A percentile compares a stretch with the other conserved stretches of the same genome.
These are phyloP conservation scores for Malbranchea cinnamomea DNA, from an alignment of 2,329 filamentous ascomycete genomes.

Conservation along the genomic window DNA sequence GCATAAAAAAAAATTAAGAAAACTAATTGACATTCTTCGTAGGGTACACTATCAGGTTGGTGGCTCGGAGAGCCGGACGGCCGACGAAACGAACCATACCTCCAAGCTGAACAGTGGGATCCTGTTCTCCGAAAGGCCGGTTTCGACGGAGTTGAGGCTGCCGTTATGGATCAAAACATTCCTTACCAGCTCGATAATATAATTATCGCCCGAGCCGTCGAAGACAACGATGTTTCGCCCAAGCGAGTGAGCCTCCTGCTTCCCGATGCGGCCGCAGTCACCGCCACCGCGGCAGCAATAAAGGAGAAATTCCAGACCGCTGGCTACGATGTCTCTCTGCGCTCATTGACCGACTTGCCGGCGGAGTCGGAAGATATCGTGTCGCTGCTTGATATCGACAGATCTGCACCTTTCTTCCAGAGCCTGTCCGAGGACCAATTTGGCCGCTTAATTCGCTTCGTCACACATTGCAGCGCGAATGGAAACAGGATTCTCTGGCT, in stretches of 20 bases:
- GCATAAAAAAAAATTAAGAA: not conserved
- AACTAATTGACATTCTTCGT: not conserved
- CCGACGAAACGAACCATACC: not conserved
- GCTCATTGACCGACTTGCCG: constrained; percentile 1
- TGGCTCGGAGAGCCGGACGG: constrained; percentile 6
- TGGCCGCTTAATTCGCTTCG: not conserved
- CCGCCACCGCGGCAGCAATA: not conserved
- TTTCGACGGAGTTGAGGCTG: constrained; percentile 4
- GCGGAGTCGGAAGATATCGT: constrained; percentile 1
- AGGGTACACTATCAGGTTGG: constrained; percentile 6
- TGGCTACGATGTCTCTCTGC: constrained; percentile 1
- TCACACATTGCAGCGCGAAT: not conserved
- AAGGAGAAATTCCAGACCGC: not conserved
- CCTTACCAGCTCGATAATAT: not conserved
- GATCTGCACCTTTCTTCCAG: constrained; percentile 17
- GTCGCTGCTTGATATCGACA: constrained; percentile 15
- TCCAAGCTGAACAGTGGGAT: constrained; percentile 4
- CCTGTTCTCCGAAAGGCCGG: constrained; percentile 2
- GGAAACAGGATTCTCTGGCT: constrained; percentile 8
- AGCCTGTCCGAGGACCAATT: constrained; percentile 16
- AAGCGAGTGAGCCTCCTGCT: not conserved
- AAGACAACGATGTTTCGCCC: not conserved
- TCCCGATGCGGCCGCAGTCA: not conserved
- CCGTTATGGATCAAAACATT: not conserved
- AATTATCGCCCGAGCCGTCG: not conserved